Percentiles rank a stretch among this genome's conserved stretches.
Conservation (phyloP, 257 asterid species). For the Salvia splendens region DNA sequence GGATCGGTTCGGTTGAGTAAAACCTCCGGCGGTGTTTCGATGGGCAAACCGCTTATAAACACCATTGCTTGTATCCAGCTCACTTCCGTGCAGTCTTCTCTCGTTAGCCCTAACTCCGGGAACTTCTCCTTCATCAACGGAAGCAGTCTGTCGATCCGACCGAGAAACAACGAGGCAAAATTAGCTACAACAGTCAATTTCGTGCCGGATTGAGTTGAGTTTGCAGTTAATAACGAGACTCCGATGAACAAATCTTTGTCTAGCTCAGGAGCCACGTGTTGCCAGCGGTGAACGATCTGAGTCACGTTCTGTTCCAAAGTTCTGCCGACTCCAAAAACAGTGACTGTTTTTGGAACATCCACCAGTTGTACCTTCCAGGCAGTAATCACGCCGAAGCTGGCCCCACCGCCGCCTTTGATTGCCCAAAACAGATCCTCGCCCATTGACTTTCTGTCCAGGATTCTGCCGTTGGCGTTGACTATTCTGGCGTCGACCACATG, state of each 20-base stretch:
- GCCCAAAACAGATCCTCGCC: constrained; percentile 21
- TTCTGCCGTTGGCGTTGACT: neutral
- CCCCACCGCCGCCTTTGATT: constrained; percentile 21
- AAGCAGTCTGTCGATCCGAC: constrained; percentile 7
- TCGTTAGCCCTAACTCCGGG: constrained; percentile 30
- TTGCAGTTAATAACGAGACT: neutral
- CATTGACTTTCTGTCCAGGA: constrained; percentile 15
- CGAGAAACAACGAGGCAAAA: constrained; percentile 20
- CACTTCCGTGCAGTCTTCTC: constrained; percentile 25
- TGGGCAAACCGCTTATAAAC: neutral
- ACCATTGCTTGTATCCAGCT: constrained; percentile 26
- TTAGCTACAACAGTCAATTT: neutral
- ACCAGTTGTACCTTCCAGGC: constrained; percentile 9
- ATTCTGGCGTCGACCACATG: neutral
- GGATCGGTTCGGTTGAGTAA: constrained; percentile 11
- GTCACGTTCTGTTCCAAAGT: constrained; percentile 3
- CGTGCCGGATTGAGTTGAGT: neutral
- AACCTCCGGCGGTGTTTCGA: neutral
- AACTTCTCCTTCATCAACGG: constrained; percentile 29
- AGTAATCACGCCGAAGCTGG: constrained; percentile 7
- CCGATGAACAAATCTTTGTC: constrained; percentile 8
- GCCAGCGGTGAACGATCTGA: constrained; percentile 14
- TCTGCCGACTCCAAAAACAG: neutral
- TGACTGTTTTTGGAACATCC: neutral
- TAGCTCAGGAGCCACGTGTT: neutral